A percentile compares a stretch with the other conserved stretches of the same genome.
These are phyloP conservation scores for Erigeron philadelphicus DNA, from an alignment of 140 eudicot genomes.

Conservation along the genomic window DNA sequence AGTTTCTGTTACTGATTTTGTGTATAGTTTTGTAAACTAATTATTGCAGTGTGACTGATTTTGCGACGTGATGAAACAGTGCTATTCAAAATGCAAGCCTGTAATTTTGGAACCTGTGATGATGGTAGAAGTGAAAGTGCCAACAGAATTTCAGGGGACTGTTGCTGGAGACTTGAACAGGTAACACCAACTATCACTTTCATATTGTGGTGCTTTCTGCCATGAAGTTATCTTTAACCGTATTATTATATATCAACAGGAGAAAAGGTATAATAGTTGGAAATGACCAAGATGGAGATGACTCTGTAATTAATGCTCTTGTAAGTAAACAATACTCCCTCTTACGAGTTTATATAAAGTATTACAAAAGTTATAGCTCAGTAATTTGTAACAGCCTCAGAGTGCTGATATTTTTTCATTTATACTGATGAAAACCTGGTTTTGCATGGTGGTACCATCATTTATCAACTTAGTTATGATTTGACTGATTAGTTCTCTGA, in stretches of 20 bases:
- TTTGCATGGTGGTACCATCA: neutral
- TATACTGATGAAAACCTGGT: neutral
- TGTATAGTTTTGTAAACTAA: neutral
- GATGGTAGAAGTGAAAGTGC: conserved; percentile 88
- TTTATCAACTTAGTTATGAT: conserved; percentile 1
- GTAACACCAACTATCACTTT: conserved; percentile 31
- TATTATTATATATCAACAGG: conserved; percentile 37
- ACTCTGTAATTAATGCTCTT: conserved; percentile 71
- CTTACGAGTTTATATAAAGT: conserved; percentile 7
- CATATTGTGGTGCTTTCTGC: neutral
- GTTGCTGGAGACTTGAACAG: conserved; percentile 94
- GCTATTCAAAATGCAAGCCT: conserved; percentile 72
- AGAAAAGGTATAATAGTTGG: conserved; percentile 93
- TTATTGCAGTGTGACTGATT: conserved; percentile 1
- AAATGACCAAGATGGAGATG: conserved; percentile 97
- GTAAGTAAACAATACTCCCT: conserved; percentile 37
- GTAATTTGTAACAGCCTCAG: neutral
- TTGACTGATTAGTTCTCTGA: neutral
- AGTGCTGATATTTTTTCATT: neutral
- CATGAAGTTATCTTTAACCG: conserved; percentile 1
- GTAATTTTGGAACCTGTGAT: conserved; percentile 92
- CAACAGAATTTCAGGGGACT: conserved; percentile 87
- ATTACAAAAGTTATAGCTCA: conserved; percentile 3
- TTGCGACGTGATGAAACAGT: conserved; percentile 44
- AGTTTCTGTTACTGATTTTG: no score